phyloP scores from a whole-genome alignment of 108 stramenopile genomes.

The Mayamaea pseudoterrestris region DNA sequence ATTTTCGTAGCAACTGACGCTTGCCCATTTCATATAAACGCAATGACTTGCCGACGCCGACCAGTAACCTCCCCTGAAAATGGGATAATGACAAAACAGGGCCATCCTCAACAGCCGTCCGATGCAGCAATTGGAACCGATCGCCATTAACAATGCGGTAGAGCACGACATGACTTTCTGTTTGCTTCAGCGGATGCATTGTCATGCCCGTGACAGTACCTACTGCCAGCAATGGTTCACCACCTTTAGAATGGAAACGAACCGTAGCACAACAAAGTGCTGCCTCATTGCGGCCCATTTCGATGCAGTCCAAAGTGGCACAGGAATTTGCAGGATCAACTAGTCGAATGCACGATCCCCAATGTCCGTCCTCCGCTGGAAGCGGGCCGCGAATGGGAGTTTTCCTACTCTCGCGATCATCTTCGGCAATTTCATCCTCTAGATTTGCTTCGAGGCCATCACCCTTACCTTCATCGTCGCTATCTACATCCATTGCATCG shows the following conservation, averaged over 20 bases:
- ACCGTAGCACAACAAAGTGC: conserved; percentile 87
- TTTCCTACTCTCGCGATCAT: conserved; percentile 41
- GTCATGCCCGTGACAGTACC: conserved; percentile 85
- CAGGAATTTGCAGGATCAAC: conserved; percentile 74
- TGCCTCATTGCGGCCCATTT: conserved; percentile 87
- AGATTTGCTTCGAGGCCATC: conserved; percentile 43
- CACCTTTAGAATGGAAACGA: conserved; percentile 85
- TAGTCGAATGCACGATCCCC: conserved; percentile 94
- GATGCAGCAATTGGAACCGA: conserved; percentile 83
- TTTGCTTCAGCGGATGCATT: conserved; percentile 72
- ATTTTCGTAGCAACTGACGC: conserved; percentile 93
- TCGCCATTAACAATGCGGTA: conserved; percentile 81
- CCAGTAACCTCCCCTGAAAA: conserved; percentile 88
- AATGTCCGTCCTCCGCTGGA: conserved; percentile 67
- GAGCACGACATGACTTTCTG: conserved; percentile 56
- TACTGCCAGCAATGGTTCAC: conserved; percentile 87
- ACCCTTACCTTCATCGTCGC: conserved; percentile 52
- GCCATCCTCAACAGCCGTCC: conserved; percentile 88
- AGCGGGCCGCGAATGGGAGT: conserved; percentile 85
- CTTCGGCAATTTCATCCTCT: conserved; percentile 81
- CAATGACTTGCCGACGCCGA: conserved; percentile 79
- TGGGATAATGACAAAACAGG: conserved; percentile 82
- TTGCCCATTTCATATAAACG: conserved; percentile 96
- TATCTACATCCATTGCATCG: conserved; percentile 57
- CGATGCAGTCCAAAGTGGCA: conserved; percentile 76